These are phyloP conservation scores for Kewa caespitosa DNA, from an alignment of 179 eudicot species.

Conservation along the genomic window DNA sequence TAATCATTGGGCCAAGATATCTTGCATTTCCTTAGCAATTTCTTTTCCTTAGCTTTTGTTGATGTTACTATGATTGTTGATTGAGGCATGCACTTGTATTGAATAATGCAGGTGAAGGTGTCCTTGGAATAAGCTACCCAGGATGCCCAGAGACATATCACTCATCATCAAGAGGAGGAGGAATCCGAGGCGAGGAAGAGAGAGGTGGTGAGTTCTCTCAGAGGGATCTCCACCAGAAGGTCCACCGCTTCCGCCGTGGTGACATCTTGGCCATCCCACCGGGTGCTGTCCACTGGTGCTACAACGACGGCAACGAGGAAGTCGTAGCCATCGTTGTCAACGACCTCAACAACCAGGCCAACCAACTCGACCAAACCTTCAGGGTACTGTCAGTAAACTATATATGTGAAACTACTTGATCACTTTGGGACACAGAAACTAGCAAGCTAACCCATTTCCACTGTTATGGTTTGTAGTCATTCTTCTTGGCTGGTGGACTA, in stretches of 20 bases:
- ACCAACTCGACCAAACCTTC: slow-evolving; percentile 63
- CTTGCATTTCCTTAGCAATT: no score
- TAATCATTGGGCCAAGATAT: no score
- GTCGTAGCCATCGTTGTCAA: slow-evolving; percentile 45
- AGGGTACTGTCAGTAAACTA: no score
- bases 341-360: slow-evolving; percentile 66
- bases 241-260: slow-evolving; percentile 55
- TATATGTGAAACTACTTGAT: neutral
- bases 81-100: neutral
- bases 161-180: slow-evolving; percentile 20
- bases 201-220: slow-evolving; percentile 6
- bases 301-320: slow-evolving; percentile 64
- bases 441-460: no score
- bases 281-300: slow-evolving; percentile 66
- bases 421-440: neutral
- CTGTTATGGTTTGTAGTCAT: slow-evolving; percentile 31
- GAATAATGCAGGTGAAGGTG: slow-evolving; percentile 49
- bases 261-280: slow-evolving; percentile 67
- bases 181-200: slow-evolving; percentile 18
- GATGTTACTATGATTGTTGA: no score
- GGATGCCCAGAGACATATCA: slow-evolving; percentile 79
- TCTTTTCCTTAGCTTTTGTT: no score
- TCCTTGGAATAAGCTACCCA: slow-evolving; percentile 51
- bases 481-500: slow-evolving; percentile 56
- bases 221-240: slow-evolving; percentile 64